Conservation (phyloP, 2,329 filamentous ascomycete species). For the Pseudogymnoascus sp. region DNA sequence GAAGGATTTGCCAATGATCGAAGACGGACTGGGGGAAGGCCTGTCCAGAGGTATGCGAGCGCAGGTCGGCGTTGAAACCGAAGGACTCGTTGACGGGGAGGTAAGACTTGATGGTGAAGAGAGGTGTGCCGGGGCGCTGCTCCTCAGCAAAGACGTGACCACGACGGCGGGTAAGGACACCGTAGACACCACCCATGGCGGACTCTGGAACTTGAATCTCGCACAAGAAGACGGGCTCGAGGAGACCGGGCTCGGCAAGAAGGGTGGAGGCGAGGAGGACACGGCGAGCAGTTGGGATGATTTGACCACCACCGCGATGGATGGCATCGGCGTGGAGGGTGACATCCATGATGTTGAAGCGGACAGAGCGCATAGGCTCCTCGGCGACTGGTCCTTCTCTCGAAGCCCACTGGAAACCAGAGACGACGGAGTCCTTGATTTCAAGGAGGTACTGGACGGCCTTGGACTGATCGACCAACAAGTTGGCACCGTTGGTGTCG, state of each 20-base stretch:
- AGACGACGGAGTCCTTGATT: constrained; percentile 99
- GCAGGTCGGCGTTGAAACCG: constrained; percentile 97
- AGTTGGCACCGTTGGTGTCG: constrained; percentile 94
- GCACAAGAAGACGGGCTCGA: constrained; percentile 97
- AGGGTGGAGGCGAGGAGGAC: constrained; percentile 90
- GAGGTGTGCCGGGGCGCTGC: constrained; percentile 95
- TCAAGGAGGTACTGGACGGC: constrained; percentile 99
- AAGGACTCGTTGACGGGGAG: constrained; percentile 95
- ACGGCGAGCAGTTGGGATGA: constrained; percentile 97
- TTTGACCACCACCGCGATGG: constrained; percentile 97
- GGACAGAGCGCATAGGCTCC: constrained; percentile 93
- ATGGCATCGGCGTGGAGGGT: constrained; percentile 99
- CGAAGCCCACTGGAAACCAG: constrained; percentile 99
- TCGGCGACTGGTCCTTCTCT: constrained; percentile 96
- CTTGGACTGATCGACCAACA: constrained; percentile 99
- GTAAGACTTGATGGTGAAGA: constrained; percentile 99
- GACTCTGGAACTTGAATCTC: constrained; percentile 98
- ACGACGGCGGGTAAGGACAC: constrained; percentile 94
- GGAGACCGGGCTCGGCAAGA: constrained; percentile 81
- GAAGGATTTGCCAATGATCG: constrained; percentile 96
- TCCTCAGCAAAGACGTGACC: constrained; percentile 99
- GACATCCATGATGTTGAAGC: constrained; percentile 99
- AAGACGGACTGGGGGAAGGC: constrained; percentile 99
- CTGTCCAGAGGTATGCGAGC: constrained; percentile 87
- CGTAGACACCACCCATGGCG: constrained; percentile 99